phyloP scores from a whole-genome alignment of 805 yeast species.

The Sugiyamaella boreocaroliniensis region DNA sequence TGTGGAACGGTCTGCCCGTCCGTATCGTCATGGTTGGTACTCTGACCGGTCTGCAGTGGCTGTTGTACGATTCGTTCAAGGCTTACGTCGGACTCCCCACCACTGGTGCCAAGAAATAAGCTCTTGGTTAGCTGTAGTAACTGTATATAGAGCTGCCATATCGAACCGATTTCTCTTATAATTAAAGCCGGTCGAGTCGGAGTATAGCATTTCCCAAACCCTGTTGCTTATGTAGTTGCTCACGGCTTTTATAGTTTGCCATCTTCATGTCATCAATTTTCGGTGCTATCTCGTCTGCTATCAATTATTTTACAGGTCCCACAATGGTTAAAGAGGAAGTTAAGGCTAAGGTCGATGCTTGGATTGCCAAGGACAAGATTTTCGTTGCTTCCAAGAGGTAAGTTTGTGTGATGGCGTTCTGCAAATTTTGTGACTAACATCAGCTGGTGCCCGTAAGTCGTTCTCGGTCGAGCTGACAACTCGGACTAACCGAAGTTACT shows the following conservation, averaged over 20 bases:
- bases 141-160: background rate
- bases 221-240: background rate
- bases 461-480: conserved; percentile 17
- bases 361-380: conserved; percentile 18
- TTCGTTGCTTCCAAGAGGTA: conserved; percentile 63
- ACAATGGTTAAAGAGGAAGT: conserved; percentile 6
- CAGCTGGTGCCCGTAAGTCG: conserved; percentile 50
- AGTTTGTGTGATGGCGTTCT: background rate
- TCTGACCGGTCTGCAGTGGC: conserved; percentile 94
- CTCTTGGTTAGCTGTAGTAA: background rate
- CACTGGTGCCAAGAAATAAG: conserved; percentile 50
- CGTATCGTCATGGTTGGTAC: conserved; percentile 98
- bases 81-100: conserved; percentile 94
- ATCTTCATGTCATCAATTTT: background rate
- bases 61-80: conserved; percentile 92
- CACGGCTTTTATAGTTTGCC: background rate
- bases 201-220: background rate
- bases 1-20: conserved; percentile 92
- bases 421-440: background rate
- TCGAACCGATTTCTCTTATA: background rate
- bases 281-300: background rate
- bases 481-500: conserved; percentile 23
- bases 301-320: background rate
- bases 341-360: conserved; percentile 15
- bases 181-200: background rate